phyloP scores from a whole-genome alignment of 345 rosid species.

The Rhodamnia rubescens region DNA sequence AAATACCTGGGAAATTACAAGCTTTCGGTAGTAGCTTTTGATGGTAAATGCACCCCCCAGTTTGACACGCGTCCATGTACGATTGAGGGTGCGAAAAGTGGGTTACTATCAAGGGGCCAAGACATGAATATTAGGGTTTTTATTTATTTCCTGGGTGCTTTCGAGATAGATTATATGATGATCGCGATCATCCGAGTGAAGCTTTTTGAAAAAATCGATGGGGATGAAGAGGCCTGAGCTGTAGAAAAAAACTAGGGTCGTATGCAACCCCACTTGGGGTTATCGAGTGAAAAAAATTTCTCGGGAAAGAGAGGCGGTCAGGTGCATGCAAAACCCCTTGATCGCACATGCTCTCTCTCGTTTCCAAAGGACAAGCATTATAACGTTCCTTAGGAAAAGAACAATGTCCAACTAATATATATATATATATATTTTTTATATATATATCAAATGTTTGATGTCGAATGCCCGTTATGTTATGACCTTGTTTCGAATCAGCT shows the following conservation, averaged over 20 bases:
- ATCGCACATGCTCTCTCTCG: neutral
- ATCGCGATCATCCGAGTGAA: neutral
- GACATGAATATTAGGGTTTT: neutral
- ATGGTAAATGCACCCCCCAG: neutral
- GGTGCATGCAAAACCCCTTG: neutral
- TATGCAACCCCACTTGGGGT: neutral
- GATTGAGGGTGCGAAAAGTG: slow-evolving; percentile 1
- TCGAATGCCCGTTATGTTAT: neutral
- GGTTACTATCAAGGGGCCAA: neutral
- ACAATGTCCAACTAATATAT: neutral
- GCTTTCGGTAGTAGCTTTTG: neutral
- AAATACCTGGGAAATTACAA: neutral
- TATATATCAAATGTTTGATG: neutral
- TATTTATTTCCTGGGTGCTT: neutral
- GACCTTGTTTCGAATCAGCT: neutral
- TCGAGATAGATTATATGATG: neutral
- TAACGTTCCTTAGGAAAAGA: neutral
- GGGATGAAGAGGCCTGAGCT: neutral
- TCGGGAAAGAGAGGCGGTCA: neutral
- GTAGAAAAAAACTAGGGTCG: neutral
- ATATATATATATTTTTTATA: too few species aligned
- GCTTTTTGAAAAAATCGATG: neutral
- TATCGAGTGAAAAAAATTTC: neutral
- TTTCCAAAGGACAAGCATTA: neutral
- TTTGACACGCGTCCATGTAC: slow-evolving; percentile 11